Conservation (phyloP, 2,329 filamentous ascomycete genomes). For the Apiospora hydei region DNA sequence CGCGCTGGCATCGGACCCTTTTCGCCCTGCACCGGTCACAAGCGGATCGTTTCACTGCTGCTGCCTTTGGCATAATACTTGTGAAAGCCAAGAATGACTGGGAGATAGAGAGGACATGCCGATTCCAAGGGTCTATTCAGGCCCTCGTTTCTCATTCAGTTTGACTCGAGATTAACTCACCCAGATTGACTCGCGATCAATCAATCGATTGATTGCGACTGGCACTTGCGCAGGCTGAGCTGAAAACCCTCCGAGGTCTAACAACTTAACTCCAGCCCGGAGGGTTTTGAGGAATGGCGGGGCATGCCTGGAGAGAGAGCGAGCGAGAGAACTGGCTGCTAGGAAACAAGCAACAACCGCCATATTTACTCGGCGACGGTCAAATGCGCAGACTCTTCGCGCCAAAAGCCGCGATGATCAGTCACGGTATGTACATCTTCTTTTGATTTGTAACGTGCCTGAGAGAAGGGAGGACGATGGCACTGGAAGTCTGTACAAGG, state of each 20-base stretch:
- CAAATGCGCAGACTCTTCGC: too few relatives aligned
- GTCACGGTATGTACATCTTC: not conserved
- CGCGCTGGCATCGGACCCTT: not conserved
- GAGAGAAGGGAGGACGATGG: not conserved
- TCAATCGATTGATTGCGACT: not conserved
- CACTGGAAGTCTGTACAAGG: not conserved
- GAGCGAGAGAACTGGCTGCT: not conserved
- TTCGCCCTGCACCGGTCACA: conserved; percentile 11
- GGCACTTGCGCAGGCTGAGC: not conserved
- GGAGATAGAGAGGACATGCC: not conserved
- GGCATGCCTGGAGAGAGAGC: not conserved
- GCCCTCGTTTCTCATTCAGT: not conserved
- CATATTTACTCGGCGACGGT: not conserved
- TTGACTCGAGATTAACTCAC: not conserved
- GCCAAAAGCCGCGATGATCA: not conserved
- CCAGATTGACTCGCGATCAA: not conserved
- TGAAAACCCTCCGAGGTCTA: conserved; percentile 3
- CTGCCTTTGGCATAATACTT: not conserved
- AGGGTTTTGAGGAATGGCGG: not conserved
- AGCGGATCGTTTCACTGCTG: conserved; percentile 1
- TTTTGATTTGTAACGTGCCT: not conserved
- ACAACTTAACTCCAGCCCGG: not conserved
- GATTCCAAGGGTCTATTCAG: not conserved
- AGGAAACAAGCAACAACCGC: not conserved
- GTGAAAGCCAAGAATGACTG: not conserved